Evolutionary conservation across 441 rosid genomes (phyloP), one percentile per base, ranked within the genome.

Genomic region (Capsella rubella): DNA sequence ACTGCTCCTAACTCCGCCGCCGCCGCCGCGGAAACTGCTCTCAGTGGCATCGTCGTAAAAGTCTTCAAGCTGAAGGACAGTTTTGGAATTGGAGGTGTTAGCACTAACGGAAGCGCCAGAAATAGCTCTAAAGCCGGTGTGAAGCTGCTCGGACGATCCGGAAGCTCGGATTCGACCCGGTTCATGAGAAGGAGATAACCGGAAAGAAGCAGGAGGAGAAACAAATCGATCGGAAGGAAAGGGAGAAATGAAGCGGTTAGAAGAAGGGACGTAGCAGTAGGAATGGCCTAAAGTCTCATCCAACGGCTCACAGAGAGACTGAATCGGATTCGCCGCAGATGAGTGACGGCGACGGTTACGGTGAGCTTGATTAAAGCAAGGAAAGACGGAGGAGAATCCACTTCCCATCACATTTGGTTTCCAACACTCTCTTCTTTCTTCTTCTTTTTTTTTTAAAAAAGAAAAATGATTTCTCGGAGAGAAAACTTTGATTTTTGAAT

Each of bases 61-160:
- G 77, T 80, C 80, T 71, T 89, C 94, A 37, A 90, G 88, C 66
- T 88, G 96, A 39, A 87, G 85, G 75, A 92, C 91, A 42, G 97
- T 90, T 58, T 87, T 83, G 64, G 99, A 96, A 64, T 93, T 90
- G 5, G 86, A 79, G 12, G 91, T 83, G 81, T 95, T 95, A 31
- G 99, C 97, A 69, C 98, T 87, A 15, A 94, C 93, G 0, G 98
- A 87, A 8, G 98, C 98, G 14, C 98, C 98, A 18, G 98, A 94
- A 56, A 94, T 94, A 70, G 96, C 77, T 79, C 83, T 83, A 74
- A 94, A 94, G 15, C 84, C 81, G 11, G 76, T 64, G 60, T 71
- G 58, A 40, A 75, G 70, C 71, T 62, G 79, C 35, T 75, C 79
- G 12, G 90, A 79, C 37, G 87, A 89, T 57, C 87, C 78, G 27